Conservation (phyloP, 2,329 filamentous ascomycete species). For the Stylonectria norvegica region DNA sequence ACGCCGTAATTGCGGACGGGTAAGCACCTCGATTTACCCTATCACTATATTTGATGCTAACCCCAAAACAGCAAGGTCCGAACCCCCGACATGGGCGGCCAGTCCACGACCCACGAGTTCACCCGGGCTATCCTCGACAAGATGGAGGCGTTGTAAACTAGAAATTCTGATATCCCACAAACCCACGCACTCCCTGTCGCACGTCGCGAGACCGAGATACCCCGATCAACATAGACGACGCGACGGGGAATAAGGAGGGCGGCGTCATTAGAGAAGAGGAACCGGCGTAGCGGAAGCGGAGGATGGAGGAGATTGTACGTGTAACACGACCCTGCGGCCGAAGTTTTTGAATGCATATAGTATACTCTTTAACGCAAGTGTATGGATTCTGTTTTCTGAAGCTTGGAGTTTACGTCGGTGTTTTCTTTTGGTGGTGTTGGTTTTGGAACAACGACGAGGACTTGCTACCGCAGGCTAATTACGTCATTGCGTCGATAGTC, state of each 20-base stretch:
- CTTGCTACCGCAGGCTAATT: too few species aligned
- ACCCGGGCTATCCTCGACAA: constrained; percentile 90
- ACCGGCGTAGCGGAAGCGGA: constrained; percentile 12
- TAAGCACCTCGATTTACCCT: constrained; percentile 45
- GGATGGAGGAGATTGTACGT: constrained; percentile 23
- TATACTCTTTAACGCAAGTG: not conserved
- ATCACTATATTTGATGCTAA: constrained; percentile 35
- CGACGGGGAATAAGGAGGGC: constrained; percentile 8
- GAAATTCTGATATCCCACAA: constrained; percentile 22
- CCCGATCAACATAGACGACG: constrained; percentile 20
- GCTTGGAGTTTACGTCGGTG: too few species aligned
- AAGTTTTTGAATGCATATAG: constrained; percentile 25
- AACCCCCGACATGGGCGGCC: constrained; percentile 94
- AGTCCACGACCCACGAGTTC: constrained; percentile 88
- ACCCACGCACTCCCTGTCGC: constrained; percentile 16
- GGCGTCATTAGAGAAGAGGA: constrained; percentile 9
- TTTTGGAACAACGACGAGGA: too few species aligned
- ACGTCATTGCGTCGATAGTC: too few species aligned
- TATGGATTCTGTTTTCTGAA: too few species aligned
- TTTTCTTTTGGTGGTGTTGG: too few species aligned
- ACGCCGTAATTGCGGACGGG: constrained; percentile 82
- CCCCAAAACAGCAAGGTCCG: constrained; percentile 64
- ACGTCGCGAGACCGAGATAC: constrained; percentile 9
- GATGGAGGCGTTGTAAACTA: constrained; percentile 74
- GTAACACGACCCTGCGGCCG: constrained; percentile 22